Evolutionary conservation across 495 filamentous ascomycete species (phyloP).

Genomic region (Cercophora scortea): DNA sequence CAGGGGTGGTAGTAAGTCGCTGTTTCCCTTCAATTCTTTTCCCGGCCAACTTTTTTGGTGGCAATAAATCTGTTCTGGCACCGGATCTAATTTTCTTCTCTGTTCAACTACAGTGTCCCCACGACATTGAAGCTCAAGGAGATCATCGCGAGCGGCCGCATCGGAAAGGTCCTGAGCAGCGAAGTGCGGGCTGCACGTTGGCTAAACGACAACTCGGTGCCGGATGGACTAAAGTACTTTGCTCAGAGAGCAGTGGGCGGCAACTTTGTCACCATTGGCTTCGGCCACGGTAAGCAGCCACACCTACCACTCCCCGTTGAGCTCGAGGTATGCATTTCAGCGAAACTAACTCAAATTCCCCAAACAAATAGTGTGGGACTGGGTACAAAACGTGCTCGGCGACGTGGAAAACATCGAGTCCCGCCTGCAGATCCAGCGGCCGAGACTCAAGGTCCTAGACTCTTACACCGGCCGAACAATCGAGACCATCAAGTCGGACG

Average conservation of each 20-base stretch:
- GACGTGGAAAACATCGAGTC: neutral
- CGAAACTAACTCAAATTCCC: neutral
- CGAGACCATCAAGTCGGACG: neutral
- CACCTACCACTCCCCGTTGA: no score
- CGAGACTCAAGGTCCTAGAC: neutral
- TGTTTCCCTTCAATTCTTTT: neutral
- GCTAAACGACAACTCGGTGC: neutral
- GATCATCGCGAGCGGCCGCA: neutral
- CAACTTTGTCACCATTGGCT: neutral
- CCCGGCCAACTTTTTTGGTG: no score
- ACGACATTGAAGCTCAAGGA: neutral
- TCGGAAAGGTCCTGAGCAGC: neutral
- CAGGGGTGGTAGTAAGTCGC: slow-evolving; percentile 10
- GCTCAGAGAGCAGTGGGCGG: neutral
- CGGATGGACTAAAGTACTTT: neutral
- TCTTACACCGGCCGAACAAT: neutral
- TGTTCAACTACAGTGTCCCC: neutral
- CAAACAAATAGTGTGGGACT: neutral
- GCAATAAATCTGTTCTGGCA: neutral
- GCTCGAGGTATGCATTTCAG: no score
- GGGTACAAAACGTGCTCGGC: neutral
- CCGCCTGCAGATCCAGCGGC: neutral
- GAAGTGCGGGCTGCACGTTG: neutral
- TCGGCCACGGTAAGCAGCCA: neutral
- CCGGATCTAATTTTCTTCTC: neutral